Evolutionary conservation across 768 basidiomycete genomes (phyloP).

Genomic region (Amanita polypyramis): DNA sequence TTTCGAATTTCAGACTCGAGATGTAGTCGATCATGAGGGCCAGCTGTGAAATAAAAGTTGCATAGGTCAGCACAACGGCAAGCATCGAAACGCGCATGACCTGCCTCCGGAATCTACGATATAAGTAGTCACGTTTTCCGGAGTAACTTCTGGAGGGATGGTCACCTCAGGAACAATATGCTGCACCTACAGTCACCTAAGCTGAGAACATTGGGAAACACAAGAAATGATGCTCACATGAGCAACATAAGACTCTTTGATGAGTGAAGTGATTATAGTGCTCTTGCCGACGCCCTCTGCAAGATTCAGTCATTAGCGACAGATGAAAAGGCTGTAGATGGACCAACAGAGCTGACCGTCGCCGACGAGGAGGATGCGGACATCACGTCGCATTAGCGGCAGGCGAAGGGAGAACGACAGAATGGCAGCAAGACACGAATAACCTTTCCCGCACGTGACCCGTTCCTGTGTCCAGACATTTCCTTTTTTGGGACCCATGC

Average conservation of each 20-base stretch:
- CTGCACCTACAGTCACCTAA: conserved; percentile 55
- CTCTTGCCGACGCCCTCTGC: conserved; percentile 97
- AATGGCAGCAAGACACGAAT: neutral
- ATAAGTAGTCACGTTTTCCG: conserved; percentile 95
- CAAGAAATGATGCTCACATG: conserved; percentile 42
- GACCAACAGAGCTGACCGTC: conserved; percentile 51
- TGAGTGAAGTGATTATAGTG: conserved; percentile 92
- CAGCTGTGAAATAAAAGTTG: conserved; percentile 38
- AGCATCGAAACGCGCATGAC: conserved; percentile 16
- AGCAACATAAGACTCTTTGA: conserved; percentile 89
- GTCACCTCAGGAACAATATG: conserved; percentile 95
- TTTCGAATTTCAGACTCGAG: conserved; percentile 93
- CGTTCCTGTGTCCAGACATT: neutral
- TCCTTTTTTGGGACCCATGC: neutral
- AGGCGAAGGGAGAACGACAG: conserved; percentile 5
- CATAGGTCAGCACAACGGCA: conserved; percentile 5
- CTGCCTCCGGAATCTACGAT: conserved; percentile 95
- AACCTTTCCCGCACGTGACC: conserved; percentile 11
- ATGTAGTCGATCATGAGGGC: conserved; percentile 76
- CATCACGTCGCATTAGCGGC: conserved; percentile 74
- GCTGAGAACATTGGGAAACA: neutral
- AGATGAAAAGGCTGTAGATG: conserved; percentile 7
- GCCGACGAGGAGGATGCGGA: conserved; percentile 87
- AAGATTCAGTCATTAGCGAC: conserved; percentile 9
- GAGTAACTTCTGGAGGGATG: conserved; percentile 94